Evolutionary conservation across 2,329 filamentous ascomycete genomes (phyloP).

Genomic region (Fusarium chuoi): DNA sequence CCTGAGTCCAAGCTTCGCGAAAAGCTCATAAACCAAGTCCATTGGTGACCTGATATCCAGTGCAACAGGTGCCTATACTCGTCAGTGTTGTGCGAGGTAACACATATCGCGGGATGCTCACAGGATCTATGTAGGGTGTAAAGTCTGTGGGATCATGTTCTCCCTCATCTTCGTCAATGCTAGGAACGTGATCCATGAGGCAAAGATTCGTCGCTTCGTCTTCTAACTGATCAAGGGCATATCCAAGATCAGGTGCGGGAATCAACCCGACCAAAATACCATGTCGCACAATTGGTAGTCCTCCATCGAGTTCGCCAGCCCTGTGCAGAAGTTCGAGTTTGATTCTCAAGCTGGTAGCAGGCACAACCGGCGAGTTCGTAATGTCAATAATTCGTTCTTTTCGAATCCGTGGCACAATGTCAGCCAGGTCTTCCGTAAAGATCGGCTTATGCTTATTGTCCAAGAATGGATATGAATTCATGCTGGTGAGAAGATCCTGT

Average conservation of each 20-base stretch:
- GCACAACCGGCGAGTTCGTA: slow-evolving; percentile 80
- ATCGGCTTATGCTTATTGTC: slow-evolving; percentile 94
- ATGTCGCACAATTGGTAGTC: slow-evolving; percentile 84
- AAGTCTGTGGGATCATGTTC: slow-evolving; percentile 81
- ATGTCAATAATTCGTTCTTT: slow-evolving; percentile 89
- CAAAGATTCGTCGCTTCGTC: slow-evolving; percentile 81
- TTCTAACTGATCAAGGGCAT: slow-evolving; percentile 84
- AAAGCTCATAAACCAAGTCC: slow-evolving; percentile 96
- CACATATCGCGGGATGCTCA: slow-evolving; percentile 52
- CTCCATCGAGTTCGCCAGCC: slow-evolving; percentile 90
- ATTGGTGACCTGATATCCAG: slow-evolving; percentile 91
- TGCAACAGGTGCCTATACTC: slow-evolving; percentile 78
- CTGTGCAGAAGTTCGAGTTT: slow-evolving; percentile 86
- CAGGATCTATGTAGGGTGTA: slow-evolving; percentile 89
- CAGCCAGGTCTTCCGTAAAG: slow-evolving; percentile 87
- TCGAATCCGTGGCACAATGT: slow-evolving; percentile 82
- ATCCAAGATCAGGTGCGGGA: slow-evolving; percentile 92
- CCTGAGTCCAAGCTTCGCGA: slow-evolving; percentile 89
- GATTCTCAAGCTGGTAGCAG: slow-evolving; percentile 77
- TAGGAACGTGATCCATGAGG: slow-evolving; percentile 78
- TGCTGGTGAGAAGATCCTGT: slow-evolving; percentile 88
- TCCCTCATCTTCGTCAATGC: slow-evolving; percentile 72
- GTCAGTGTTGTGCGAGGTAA: slow-evolving; percentile 20
- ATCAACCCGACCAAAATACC: slow-evolving; percentile 88
- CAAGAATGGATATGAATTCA: slow-evolving; percentile 98